These are phyloP conservation scores for Emmonsiellopsis sp. DNA, from an alignment of 2,329 filamentous ascomycete genomes.

Conservation along the genomic window DNA sequence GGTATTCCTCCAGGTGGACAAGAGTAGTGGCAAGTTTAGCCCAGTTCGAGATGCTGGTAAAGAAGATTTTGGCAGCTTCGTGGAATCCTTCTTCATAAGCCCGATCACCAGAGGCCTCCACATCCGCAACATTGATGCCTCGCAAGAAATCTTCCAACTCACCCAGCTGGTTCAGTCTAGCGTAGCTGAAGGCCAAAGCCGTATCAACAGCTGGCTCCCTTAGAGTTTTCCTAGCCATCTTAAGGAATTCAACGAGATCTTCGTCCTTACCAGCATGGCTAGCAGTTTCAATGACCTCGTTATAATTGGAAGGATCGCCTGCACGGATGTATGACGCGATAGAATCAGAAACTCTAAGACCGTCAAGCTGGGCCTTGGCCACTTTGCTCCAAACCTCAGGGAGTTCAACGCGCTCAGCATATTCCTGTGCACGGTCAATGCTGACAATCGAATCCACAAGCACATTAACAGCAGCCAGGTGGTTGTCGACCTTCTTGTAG, in stretches of 20 bases:
- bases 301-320: slow-evolving; percentile 82
- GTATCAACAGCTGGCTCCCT: slow-evolving; percentile 92
- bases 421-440: slow-evolving; percentile 93
- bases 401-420: slow-evolving; percentile 86
- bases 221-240: slow-evolving; percentile 94
- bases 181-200: slow-evolving; percentile 84
- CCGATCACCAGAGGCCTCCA: slow-evolving; percentile 96
- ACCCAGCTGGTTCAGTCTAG: slow-evolving; percentile 78
- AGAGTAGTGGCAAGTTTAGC: slow-evolving; percentile 95
- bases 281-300: slow-evolving; percentile 91
- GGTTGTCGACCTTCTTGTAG: slow-evolving; percentile 94
- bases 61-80: slow-evolving; percentile 98
- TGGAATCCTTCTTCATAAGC: slow-evolving; percentile 90
- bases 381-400: slow-evolving; percentile 98
- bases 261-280: slow-evolving; percentile 96
- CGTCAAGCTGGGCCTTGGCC: slow-evolving; percentile 94
- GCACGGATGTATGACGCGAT: slow-evolving; percentile 98
- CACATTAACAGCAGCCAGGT: slow-evolving; percentile 77
- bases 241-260: slow-evolving; percentile 90
- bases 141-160: slow-evolving; percentile 96
- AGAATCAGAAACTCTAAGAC: slow-evolving; percentile 80
- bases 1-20: slow-evolving; percentile 95
- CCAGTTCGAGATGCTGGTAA: slow-evolving; percentile 97
- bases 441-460: slow-evolving; percentile 94
- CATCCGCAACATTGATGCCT: slow-evolving; percentile 84